Percentiles rank a stretch among this genome's conserved stretches.
Evolutionary conservation across 2,329 filamentous ascomycete genomes (phyloP).

Genomic region (Penicillium capsulatum): DNA sequence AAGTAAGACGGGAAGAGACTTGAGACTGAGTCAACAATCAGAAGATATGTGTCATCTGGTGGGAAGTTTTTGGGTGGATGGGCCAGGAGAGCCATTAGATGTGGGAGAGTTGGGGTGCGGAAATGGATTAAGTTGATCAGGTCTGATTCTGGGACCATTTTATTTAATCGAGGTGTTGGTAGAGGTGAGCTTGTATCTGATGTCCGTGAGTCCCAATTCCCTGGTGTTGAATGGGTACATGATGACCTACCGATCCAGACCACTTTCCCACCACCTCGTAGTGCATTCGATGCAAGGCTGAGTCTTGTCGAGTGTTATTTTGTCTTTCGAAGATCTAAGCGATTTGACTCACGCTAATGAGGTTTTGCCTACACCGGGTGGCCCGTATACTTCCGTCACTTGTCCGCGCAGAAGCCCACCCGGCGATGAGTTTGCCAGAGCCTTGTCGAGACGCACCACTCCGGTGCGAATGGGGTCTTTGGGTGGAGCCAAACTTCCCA

Average conservation of each 20-base stretch:
- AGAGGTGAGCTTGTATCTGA: constrained; percentile 50
- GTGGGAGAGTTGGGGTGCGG: constrained; percentile 54
- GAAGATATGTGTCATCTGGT: constrained; percentile 58
- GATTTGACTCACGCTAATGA: constrained; percentile 62
- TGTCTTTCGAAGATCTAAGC: constrained; percentile 2
- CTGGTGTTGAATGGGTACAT: not conserved
- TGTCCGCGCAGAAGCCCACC: constrained; percentile 68
- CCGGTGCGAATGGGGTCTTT: constrained; percentile 40
- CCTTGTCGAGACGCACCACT: constrained; percentile 46
- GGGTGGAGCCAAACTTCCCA: constrained; percentile 26
- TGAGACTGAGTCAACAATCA: constrained; percentile 76
- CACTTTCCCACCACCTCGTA: constrained; percentile 59
- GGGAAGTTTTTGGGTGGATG: constrained; percentile 63
- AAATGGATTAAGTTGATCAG: constrained; percentile 62
- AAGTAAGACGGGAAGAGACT: constrained; percentile 73
- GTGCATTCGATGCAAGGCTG: constrained; percentile 62
- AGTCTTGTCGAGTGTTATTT: constrained; percentile 53
- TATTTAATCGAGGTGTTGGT: constrained; percentile 45
- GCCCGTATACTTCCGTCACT: constrained; percentile 82
- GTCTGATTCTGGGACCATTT: constrained; percentile 37
- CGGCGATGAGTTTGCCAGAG: constrained; percentile 16
- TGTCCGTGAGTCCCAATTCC: constrained; percentile 8
- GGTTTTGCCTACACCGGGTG: constrained; percentile 81
- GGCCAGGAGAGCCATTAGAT: constrained; percentile 68
- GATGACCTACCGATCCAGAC: constrained; percentile 73